Evolutionary conservation across 1,139 yeast genomes (phyloP).

Genomic region (Martiniozyma asiatica): DNA sequence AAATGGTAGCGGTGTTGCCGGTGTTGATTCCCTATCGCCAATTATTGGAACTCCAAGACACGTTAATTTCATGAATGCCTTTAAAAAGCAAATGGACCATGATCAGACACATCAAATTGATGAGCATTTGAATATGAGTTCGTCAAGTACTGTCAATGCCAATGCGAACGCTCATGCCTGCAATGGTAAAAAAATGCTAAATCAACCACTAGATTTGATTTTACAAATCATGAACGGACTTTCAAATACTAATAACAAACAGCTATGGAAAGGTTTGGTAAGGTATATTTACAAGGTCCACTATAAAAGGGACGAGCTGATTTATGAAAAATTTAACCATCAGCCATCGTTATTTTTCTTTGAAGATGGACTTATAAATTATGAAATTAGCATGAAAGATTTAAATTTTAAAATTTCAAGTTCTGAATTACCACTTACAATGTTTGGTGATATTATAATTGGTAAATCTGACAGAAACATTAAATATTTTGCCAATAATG

Average conservation of each 20-base stretch:
- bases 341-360: slow-evolving; percentile 49
- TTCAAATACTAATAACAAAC: slow-evolving; percentile 41
- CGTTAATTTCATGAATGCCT: slow-evolving; percentile 48
- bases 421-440: slow-evolving; percentile 61
- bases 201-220: slow-evolving; percentile 49
- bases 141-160: slow-evolving; percentile 7
- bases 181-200: too few species aligned
- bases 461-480: slow-evolving; percentile 30
- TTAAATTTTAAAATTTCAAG: slow-evolving; percentile 61
- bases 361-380: slow-evolving; percentile 68
- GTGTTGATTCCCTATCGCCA: slow-evolving; percentile 6
- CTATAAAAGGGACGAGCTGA: slow-evolving; percentile 33
- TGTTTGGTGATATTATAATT: slow-evolving; percentile 60
- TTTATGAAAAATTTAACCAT: slow-evolving; percentile 33
- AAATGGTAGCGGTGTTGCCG: slow-evolving; percentile 1
- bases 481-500: slow-evolving; percentile 36
- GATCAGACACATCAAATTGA: slow-evolving; percentile 13
- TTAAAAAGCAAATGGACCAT: slow-evolving; percentile 31
- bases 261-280: slow-evolving; percentile 51
- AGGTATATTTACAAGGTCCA: slow-evolving; percentile 40
- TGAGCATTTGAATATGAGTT: slow-evolving; percentile 4
- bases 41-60: slow-evolving; percentile 51
- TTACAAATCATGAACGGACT: slow-evolving; percentile 62
- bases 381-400: slow-evolving; percentile 36
- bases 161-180: too few species aligned